Conservation (phyloP, 2,329 filamentous ascomycete species). For the Calonectria fujianensis region DNA sequence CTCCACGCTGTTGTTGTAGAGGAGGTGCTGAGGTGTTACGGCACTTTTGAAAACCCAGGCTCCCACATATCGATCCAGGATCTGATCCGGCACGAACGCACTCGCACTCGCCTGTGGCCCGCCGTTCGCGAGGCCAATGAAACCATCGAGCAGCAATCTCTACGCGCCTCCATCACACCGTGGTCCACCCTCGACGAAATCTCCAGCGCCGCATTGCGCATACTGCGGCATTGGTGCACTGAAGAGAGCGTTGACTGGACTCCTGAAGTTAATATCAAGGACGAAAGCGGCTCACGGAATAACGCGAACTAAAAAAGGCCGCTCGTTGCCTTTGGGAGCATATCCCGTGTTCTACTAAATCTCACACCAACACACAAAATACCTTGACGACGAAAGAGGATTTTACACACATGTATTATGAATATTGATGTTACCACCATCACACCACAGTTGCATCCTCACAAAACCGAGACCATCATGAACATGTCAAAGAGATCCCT, state of each 20-base stretch:
- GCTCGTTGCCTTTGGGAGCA: background rate
- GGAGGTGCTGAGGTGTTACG: slow-evolving; percentile 64
- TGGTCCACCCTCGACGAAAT: slow-evolving; percentile 69
- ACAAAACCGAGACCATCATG: slow-evolving; percentile 19
- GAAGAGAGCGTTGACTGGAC: slow-evolving; percentile 68
- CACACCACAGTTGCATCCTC: slow-evolving; percentile 23
- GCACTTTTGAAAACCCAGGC: slow-evolving; percentile 47
- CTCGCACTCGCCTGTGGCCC: slow-evolving; percentile 54
- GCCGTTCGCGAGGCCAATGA: slow-evolving; percentile 58
- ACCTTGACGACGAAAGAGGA: slow-evolving; percentile 25
- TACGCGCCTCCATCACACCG: slow-evolving; percentile 60
- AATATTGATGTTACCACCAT: slow-evolving; percentile 18
- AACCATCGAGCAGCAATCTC: slow-evolving; percentile 54
- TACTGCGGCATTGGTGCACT: slow-evolving; percentile 66
- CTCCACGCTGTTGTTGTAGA: slow-evolving; percentile 67
- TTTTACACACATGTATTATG: slow-evolving; percentile 37
- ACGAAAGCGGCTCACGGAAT: slow-evolving; percentile 6
- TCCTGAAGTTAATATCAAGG: slow-evolving; percentile 59
- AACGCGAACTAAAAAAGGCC: slow-evolving; percentile 15
- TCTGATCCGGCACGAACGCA: slow-evolving; percentile 54
- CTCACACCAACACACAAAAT: slow-evolving; percentile 20
- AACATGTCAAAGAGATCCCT: background rate
- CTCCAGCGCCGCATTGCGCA: slow-evolving; percentile 60
- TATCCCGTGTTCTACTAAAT: slow-evolving; percentile 31
- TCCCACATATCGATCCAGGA: slow-evolving; percentile 44